phyloP scores from a whole-genome alignment of 2,329 filamentous ascomycete genomes.

The Colletotrichum lentis region DNA sequence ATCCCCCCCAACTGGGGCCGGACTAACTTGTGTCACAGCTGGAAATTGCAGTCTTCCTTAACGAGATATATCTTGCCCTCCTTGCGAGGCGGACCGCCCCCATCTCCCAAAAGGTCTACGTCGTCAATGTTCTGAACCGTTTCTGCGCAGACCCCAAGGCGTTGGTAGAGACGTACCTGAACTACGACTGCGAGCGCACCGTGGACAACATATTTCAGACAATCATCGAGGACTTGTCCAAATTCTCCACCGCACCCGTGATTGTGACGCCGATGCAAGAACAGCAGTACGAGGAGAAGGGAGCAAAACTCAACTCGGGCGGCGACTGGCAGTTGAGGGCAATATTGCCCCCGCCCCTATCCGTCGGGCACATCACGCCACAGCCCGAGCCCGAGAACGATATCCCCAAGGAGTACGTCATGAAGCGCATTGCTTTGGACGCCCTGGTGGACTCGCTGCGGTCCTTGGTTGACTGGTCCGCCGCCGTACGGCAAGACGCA shows the following conservation, averaged over 20 bases:
- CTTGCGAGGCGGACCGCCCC: conserved; percentile 88
- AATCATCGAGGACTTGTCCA: conserved; percentile 91
- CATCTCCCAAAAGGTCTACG: conserved; percentile 89
- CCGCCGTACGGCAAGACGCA: conserved; percentile 69
- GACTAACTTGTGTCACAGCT: conserved; percentile 65
- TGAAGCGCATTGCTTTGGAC: conserved; percentile 90
- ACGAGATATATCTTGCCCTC: conserved; percentile 94
- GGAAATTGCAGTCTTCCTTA: conserved; percentile 97
- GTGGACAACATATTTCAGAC: conserved; percentile 97
- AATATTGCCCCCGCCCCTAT: conserved; percentile 86
- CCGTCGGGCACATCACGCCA: conserved; percentile 76
- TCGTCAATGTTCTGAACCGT: conserved; percentile 84
- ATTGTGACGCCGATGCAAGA: conserved; percentile 79
- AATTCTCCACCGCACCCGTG: conserved; percentile 82
- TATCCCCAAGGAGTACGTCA: conserved; percentile 86
- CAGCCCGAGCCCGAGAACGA: conserved; percentile 69
- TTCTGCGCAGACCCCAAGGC: conserved; percentile 86
- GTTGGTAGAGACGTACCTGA: conserved; percentile 93
- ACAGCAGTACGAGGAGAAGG: conserved; percentile 84
- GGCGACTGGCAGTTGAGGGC: conserved; percentile 86
- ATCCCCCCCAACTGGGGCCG: not conserved
- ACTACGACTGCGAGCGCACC: conserved; percentile 96
- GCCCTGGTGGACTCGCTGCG: conserved; percentile 87
- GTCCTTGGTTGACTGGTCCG: conserved; percentile 92
- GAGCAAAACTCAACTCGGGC: conserved; percentile 65